Evolutionary conservation across 352 stramenopile species (phyloP).

Genomic region (Phytopythium helicoides): DNA sequence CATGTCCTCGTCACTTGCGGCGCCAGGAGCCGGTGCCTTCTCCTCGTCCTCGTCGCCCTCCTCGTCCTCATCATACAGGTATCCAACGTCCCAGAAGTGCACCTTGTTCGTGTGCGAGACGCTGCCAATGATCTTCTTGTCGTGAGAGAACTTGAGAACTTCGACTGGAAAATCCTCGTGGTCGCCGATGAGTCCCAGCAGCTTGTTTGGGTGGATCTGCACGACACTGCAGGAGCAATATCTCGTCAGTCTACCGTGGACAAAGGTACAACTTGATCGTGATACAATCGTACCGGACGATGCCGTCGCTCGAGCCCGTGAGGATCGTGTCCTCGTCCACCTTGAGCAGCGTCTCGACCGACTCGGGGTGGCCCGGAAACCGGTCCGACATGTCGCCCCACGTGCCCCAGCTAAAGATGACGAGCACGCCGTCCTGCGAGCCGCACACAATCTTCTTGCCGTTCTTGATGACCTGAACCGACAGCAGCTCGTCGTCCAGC

Average conservation of each 20-base stretch:
- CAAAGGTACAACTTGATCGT: too few species aligned
- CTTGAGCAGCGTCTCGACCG: slow-evolving; percentile 94
- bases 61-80: slow-evolving; percentile 89
- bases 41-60: slow-evolving; percentile 63
- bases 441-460: slow-evolving; percentile 94
- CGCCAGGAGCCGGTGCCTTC: slow-evolving; percentile 27
- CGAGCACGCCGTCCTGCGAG: slow-evolving; percentile 93
- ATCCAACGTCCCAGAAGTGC: slow-evolving; percentile 94
- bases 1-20: slow-evolving; percentile 62
- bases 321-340: slow-evolving; percentile 97
- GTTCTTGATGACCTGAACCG: slow-evolving; percentile 79
- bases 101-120: slow-evolving; percentile 94
- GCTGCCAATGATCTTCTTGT: slow-evolving; percentile 91
- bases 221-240: slow-evolving; percentile 71
- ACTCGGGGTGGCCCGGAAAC: slow-evolving; percentile 94
- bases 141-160: slow-evolving; percentile 81
- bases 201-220: slow-evolving; percentile 94
- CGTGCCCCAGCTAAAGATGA: slow-evolving; percentile 94
- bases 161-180: slow-evolving; percentile 97
- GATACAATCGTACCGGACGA: slow-evolving; percentile 76
- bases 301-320: slow-evolving; percentile 94
- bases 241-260: too few species aligned
- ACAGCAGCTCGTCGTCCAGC: slow-evolving; percentile 79
- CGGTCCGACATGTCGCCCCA: slow-evolving; percentile 97
- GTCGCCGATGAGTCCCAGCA: slow-evolving; percentile 95